These are phyloP conservation scores for Kitagawia praeruptora DNA, from an alignment of 129 eudicot species.

Conservation along the genomic window DNA sequence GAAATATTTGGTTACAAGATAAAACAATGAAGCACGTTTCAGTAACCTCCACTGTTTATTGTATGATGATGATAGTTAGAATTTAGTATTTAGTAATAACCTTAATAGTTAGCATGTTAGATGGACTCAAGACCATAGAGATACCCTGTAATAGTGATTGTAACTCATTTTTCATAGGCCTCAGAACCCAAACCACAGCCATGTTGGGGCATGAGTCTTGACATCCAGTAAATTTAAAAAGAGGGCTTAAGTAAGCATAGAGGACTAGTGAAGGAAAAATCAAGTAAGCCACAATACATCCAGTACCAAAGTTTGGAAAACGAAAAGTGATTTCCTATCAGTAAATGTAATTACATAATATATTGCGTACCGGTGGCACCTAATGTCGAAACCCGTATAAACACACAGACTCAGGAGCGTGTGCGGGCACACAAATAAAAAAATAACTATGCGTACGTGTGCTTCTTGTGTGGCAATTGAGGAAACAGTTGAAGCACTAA, in stretches of 20 bases:
- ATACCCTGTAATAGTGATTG: not conserved
- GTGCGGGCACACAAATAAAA: not conserved
- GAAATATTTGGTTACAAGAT: not conserved
- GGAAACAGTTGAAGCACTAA: not conserved
- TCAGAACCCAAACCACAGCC: not conserved
- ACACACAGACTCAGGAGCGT: not conserved
- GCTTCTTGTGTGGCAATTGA: not conserved
- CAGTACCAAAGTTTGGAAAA: not conserved
- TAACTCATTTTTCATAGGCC: not conserved
- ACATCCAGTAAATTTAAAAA: too few relatives aligned
- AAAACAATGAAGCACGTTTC: not conserved
- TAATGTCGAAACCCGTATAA: not conserved
- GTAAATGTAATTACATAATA: not conserved
- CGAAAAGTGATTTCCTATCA: not conserved
- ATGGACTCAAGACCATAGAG: not conserved
- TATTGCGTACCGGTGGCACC: not conserved
- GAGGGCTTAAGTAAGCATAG: too few relatives aligned
- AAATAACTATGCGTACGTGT: not conserved
- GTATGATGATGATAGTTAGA: not conserved
- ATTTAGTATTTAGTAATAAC: too few relatives aligned
- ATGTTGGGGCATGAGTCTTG: too few relatives aligned
- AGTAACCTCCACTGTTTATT: not conserved
- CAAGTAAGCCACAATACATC: too few relatives aligned
- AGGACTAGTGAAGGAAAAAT: too few relatives aligned
- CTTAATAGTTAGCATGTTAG: not conserved